Base-by-base conservation (phyloP, 192 early-diverging fungal genomes). In the Backusella morwellensis region DNA sequence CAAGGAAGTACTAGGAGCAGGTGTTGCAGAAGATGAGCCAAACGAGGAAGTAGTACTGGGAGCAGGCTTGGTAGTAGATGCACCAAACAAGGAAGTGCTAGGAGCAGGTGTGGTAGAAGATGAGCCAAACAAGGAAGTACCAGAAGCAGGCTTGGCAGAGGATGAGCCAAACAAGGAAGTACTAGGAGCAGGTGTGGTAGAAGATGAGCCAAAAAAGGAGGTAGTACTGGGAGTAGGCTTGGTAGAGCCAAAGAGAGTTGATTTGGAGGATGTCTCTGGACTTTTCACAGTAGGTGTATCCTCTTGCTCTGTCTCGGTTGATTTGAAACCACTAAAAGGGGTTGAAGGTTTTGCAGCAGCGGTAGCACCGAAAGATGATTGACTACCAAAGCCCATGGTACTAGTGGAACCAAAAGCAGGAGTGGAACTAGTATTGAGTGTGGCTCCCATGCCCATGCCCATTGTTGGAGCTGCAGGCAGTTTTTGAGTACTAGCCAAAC, bases 321-420 rank as follows among this genome's bases (percentile, higher is more conserved):
- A 15, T 40, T 66, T 74, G 34, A 8, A 35, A 34, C 44, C 50
- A 59, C 44, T n/a, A 32, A 73, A 68, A 7, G 26, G 35, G 14
- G 34, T 15, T 23, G 44, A 36, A 17, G 68, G 34, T 29, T 52
- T 36, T 19, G 23, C 35, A 26, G 29, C 21, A 47, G 17, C 38
- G 23, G 70, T n/a, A 15, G 71, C 7, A 56, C 41, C 29, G 4
- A 42, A 17, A 35, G 14, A 44, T 23, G 44, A 35, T 26, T 56
- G 32, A 23, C 40, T 26, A 44, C 54, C 68, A 50, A 74, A 73
- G 11, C 74, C 79, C 40, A 75, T 17, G 68, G 35, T 15, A 9
- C 70, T 67, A 35, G 74, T 72, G 12, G 73, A 42, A 14, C 79
- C 79, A 73, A 76, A 78, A 11, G 77, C 19, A 34, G 72, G 77